phyloP scores from a whole-genome alignment of 345 rosid species.

The Pistacia vera region DNA sequence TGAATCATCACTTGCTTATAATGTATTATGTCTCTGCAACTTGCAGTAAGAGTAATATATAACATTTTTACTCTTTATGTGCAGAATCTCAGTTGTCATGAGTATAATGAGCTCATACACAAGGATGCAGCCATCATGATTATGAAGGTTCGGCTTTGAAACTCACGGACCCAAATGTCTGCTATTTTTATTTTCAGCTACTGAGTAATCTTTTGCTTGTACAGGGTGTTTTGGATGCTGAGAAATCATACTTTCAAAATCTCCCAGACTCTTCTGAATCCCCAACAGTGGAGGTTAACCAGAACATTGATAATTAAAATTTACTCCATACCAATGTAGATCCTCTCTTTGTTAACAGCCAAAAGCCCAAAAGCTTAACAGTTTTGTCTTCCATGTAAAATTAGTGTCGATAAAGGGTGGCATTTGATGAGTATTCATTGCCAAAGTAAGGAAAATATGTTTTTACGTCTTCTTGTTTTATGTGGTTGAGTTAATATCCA shows the following conservation, averaged over 20 bases:
- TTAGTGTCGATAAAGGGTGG: not conserved
- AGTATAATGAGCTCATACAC: conserved; percentile 75
- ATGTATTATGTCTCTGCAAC: not conserved
- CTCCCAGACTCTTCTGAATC: not conserved
- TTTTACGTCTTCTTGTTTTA: too few species aligned
- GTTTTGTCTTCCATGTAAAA: too few species aligned
- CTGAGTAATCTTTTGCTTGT: conserved; percentile 21
- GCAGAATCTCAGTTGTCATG: conserved; percentile 69
- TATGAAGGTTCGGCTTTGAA: conserved; percentile 50
- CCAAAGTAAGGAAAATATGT: too few species aligned
- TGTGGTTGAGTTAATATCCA: too few species aligned
- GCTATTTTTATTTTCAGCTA: not conserved
- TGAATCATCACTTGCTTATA: not conserved
- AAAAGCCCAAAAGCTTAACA: too few species aligned
- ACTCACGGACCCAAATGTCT: not conserved
- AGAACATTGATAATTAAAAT: not conserved
- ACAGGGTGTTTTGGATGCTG: conserved; percentile 75
- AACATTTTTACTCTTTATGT: conserved; percentile 6
- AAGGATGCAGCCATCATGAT: conserved; percentile 82
- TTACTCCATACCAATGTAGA: not conserved
- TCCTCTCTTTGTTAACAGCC: not conserved
- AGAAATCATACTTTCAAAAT: conserved; percentile 47
- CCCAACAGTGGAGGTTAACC: not conserved
- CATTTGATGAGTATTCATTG: too few species aligned
- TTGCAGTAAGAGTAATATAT: not conserved